Evolutionary conservation across 2,329 filamentous ascomycete species (phyloP).

Genomic region (Oidium heveae): DNA sequence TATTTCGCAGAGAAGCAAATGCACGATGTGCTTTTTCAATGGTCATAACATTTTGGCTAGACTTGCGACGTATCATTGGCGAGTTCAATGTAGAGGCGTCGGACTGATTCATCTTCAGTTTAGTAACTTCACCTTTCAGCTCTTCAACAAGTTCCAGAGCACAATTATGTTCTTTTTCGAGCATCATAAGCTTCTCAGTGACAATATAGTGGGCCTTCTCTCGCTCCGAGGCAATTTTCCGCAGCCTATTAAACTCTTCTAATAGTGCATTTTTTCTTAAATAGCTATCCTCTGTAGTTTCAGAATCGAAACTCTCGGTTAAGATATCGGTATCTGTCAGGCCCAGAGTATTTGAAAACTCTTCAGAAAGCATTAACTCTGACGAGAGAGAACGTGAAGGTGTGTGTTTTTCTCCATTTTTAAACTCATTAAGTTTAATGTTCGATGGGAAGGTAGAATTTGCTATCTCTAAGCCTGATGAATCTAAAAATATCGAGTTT

Average conservation of each 20-base stretch:
- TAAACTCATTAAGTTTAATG: conserved; percentile 42
- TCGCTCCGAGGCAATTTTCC: conserved; percentile 46
- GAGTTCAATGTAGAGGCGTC: conserved; percentile 36
- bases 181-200: conserved; percentile 52
- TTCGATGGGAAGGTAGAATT: conserved; percentile 72
- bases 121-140: conserved; percentile 65
- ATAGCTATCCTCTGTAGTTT: conserved; percentile 10
- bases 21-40: conserved; percentile 82
- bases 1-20: conserved; percentile 67
- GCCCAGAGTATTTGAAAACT: conserved; percentile 40
- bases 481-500: conserved; percentile 28
- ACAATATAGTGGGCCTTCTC: conserved; percentile 50
- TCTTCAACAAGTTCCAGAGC: conserved; percentile 72
- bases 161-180: conserved; percentile 60
- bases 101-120: conserved; percentile 33
- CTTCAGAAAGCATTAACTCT: conserved; percentile 73
- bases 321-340: conserved; percentile 33
- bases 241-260: conserved; percentile 47
- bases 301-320: conserved; percentile 14
- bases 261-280: conserved; percentile 13
- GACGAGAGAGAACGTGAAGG: conserved; percentile 82
- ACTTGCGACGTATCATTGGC: conserved; percentile 76
- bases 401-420: conserved; percentile 39
- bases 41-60: conserved; percentile 65
- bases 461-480: conserved; percentile 25